Percentiles rank a stretch among this genome's conserved stretches.
These are phyloP conservation scores for Pythium chondricola DNA, from an alignment of 352 stramenopile genomes.

Conservation along the genomic window DNA sequence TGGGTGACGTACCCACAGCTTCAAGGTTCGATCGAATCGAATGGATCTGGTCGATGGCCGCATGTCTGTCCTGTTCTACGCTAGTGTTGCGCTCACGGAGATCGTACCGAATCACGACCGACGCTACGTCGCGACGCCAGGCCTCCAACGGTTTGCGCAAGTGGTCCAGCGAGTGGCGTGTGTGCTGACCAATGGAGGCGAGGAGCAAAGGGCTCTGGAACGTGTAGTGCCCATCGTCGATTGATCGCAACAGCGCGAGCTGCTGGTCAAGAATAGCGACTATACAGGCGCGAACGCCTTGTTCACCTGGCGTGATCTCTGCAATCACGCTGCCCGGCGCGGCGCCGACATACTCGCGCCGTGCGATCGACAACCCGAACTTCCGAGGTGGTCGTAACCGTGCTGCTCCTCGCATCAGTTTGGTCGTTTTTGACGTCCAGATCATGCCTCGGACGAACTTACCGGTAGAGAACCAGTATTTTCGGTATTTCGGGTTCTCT, in stretches of 20 bases:
- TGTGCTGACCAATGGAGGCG: conserved; percentile 62
- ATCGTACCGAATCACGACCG: conserved; percentile 51
- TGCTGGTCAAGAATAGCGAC: conserved; percentile 68
- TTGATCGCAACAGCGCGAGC: conserved; percentile 31
- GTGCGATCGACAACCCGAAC: no score
- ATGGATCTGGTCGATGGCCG: conserved; percentile 52
- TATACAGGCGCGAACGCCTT: conserved; percentile 30
- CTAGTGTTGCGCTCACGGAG: conserved; percentile 56
- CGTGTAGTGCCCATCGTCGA: conserved; percentile 55
- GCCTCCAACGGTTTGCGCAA: conserved; percentile 61
- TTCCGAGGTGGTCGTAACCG: no score
- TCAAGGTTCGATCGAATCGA: conserved; percentile 30
- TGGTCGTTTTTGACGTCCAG: no score
- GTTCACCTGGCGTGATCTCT: background rate
- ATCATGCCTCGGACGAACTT: conserved; percentile 4
- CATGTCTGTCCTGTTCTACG: conserved; percentile 51
- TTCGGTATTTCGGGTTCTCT: background rate
- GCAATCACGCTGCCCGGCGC: no score
- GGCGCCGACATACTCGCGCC: no score
- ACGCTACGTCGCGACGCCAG: background rate
- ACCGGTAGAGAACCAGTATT: background rate
- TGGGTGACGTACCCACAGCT: conserved; percentile 15
- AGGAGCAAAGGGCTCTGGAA: conserved; percentile 62
- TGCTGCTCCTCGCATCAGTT: no score
- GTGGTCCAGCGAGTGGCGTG: conserved; percentile 77